Evolutionary conservation across 2,329 filamentous ascomycete genomes (phyloP).

Genomic region (Colletotrichum sansevieriae): DNA sequence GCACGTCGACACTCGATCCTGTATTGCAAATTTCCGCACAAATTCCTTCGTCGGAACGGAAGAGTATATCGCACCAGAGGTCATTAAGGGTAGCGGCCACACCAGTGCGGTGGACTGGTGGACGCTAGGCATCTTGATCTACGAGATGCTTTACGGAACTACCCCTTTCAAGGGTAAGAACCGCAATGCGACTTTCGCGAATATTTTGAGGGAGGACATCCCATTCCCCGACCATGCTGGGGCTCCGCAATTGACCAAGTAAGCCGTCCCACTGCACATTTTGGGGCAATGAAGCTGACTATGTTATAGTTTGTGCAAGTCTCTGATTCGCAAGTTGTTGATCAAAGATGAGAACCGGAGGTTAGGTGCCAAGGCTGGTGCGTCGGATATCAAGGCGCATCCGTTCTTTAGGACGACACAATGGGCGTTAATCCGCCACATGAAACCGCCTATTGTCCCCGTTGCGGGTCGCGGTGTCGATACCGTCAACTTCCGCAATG

Average conservation of each 20-base stretch:
- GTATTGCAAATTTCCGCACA: constrained; percentile 97
- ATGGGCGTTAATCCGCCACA: constrained; percentile 96
- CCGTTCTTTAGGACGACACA: constrained; percentile 96
- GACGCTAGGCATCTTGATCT: constrained; percentile 96
- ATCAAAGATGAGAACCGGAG: constrained; percentile 98
- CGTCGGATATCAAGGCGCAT: constrained; percentile 95
- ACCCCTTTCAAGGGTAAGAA: constrained; percentile 99
- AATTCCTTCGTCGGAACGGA: constrained; percentile 99
- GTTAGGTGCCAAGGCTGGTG: constrained; percentile 92
- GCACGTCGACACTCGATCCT: constrained; percentile 98
- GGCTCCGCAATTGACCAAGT: constrained; percentile 91
- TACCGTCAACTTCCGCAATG: constrained; percentile 96
- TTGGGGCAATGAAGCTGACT: constrained; percentile 25
- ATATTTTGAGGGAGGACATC: constrained; percentile 95
- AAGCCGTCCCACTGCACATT: constrained; percentile 43
- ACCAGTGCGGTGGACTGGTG: constrained; percentile 99
- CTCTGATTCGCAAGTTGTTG: constrained; percentile 92
- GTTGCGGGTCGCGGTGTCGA: constrained; percentile 91
- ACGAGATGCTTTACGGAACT: constrained; percentile 98
- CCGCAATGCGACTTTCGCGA: constrained; percentile 96
- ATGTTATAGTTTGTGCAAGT: constrained; percentile 87
- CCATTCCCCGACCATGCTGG: constrained; percentile 93
- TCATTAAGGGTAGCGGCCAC: constrained; percentile 98
- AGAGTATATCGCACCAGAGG: constrained; percentile 98
- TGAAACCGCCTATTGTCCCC: constrained; percentile 97